A percentile compares a stretch with the other conserved stretches of the same genome.
Evolutionary conservation across 108 stramenopile species (phyloP).

Genomic region (Stephanodiscus triporus): DNA sequence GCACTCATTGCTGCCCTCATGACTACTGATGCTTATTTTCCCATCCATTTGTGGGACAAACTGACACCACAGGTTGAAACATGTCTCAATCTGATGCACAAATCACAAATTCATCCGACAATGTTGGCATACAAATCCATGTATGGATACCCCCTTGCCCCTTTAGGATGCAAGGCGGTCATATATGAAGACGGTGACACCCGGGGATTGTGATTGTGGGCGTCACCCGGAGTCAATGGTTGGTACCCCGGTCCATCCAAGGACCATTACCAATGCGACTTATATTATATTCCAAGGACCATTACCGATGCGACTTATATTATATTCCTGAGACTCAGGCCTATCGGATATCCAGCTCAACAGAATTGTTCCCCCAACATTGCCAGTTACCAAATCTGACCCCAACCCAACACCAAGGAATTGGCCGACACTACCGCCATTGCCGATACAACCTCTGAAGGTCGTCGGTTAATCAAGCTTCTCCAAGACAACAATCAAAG

Average conservation of each 20-base stretch:
- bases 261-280: conserved; percentile 30
- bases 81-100: conserved; percentile 38
- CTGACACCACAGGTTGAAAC: conserved; percentile 32
- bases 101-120: conserved; percentile 41
- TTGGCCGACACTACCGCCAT: not conserved
- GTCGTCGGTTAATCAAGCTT: too few species aligned
- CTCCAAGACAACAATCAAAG: too few species aligned
- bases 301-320: conserved; percentile 26
- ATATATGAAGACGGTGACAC: not conserved
- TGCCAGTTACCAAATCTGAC: not conserved
- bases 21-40: conserved; percentile 24
- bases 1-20: conserved; percentile 43
- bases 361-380: not conserved
- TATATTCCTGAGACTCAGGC: conserved; percentile 15
- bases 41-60: not conserved
- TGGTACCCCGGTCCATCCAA: conserved; percentile 24
- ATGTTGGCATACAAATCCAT: conserved; percentile 16
- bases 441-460: conserved; percentile 15
- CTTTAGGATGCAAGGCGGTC: conserved; percentile 37
- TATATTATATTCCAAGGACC: conserved; percentile 18
- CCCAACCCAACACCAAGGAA: not conserved
- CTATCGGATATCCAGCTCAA: conserved; percentile 6
- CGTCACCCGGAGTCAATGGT: conserved; percentile 14
- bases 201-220: conserved; percentile 15
- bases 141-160: conserved; percentile 46